phyloP scores from a whole-genome alignment of 768 basidiomycete species.

The Termitomyces sp. region DNA sequence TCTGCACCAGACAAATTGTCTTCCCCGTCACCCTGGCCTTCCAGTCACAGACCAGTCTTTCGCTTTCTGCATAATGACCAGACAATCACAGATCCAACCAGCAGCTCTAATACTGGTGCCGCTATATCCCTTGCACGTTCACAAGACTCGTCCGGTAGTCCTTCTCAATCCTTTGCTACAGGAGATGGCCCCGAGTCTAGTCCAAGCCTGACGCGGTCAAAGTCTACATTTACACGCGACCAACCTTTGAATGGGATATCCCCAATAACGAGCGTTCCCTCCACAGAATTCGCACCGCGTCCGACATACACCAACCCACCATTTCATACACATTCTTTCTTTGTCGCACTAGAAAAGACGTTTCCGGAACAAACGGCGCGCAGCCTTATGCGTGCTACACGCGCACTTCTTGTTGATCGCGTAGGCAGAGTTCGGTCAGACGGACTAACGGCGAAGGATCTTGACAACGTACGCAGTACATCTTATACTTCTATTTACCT shows the following conservation, averaged over 20 bases:
- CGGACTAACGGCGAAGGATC: conserved; percentile 70
- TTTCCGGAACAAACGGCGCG: conserved; percentile 74
- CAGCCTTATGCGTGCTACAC: conserved; percentile 80
- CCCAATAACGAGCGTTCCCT: conserved; percentile 18
- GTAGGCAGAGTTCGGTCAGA: conserved; percentile 68
- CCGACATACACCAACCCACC: conserved; percentile 63
- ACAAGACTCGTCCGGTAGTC: conserved; percentile 9
- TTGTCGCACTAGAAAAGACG: conserved; percentile 63
- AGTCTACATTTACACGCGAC: conserved; percentile 12
- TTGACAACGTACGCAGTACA: conserved; percentile 66
- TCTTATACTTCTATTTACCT: background rate
- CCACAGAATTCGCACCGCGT: conserved; percentile 19
- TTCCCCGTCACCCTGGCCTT: background rate
- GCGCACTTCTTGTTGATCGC: conserved; percentile 76
- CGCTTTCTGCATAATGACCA: conserved; percentile 13
- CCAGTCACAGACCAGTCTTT: background rate
- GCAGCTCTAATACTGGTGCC: background rate
- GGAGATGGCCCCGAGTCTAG: conserved; percentile 9
- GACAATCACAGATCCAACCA: conserved; percentile 12
- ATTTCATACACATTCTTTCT: conserved; percentile 82
- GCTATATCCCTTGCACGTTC: conserved; percentile 15
- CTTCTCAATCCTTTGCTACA: conserved; percentile 6
- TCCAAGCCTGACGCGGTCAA: conserved; percentile 7
- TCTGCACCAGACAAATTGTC: conserved; percentile 7
- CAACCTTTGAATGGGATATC: conserved; percentile 12